phyloP scores from a whole-genome alignment of 1,139 yeast species.

The Yamadazyma buinensis region DNA sequence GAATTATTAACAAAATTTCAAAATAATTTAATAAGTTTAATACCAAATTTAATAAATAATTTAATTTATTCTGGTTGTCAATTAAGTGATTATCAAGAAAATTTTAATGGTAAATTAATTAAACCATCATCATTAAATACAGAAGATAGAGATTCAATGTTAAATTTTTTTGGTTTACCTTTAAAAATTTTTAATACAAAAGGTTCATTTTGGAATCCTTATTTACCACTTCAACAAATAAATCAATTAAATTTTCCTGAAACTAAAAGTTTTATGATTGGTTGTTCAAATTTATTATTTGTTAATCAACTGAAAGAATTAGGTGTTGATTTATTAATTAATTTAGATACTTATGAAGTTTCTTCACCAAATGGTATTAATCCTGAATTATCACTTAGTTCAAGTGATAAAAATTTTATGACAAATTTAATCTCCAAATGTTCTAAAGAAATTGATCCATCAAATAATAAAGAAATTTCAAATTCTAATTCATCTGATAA shows the following conservation, averaged over 20 bases:
- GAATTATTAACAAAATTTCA: constrained; percentile 78
- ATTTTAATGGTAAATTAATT: constrained; percentile 39
- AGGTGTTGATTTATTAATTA: constrained; percentile 43
- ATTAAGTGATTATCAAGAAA: constrained; percentile 52
- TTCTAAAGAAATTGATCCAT: too few species aligned
- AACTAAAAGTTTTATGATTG: constrained; percentile 69
- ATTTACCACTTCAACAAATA: constrained; percentile 86
- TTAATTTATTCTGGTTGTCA: constrained; percentile 84
- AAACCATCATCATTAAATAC: constrained; percentile 74
- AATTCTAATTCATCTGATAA: constrained; percentile 10
- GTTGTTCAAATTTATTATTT: constrained; percentile 82
- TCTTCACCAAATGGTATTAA: constrained; percentile 43
- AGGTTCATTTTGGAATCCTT: constrained; percentile 89
- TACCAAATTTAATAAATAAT: constrained; percentile 73
- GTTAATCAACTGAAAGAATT: constrained; percentile 61
- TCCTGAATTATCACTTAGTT: constrained; percentile 46
- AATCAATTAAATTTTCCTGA: constrained; percentile 60
- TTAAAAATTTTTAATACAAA: constrained; percentile 74
- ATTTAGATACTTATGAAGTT: constrained; percentile 34
- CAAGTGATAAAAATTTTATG: constrained; percentile 74
- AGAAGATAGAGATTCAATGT: constrained; percentile 71
- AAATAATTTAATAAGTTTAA: constrained; percentile 64
- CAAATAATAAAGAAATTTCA: too few species aligned
- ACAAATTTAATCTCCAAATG: constrained; percentile 26
- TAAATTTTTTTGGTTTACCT: constrained; percentile 84